These are phyloP conservation scores for Cudoniella acicularis DNA, from an alignment of 495 filamentous ascomycete species.

Conservation along the genomic window DNA sequence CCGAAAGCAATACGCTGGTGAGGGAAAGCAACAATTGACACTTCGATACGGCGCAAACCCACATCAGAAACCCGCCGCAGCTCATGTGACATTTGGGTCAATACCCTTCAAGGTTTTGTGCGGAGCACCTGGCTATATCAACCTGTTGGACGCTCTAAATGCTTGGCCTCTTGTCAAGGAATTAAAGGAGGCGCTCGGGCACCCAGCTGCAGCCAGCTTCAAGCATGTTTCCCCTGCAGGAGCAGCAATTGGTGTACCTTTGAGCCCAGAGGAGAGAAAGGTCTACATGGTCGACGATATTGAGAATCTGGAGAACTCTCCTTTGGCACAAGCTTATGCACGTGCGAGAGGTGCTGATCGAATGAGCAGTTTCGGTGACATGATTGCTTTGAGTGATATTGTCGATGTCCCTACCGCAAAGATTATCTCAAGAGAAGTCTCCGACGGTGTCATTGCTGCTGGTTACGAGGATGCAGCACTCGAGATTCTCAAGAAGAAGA, in stretches of 20 bases:
- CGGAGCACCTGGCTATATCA: conserved; percentile 93
- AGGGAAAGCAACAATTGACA: conserved; percentile 75
- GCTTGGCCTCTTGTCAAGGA: conserved; percentile 97
- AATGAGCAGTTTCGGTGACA: conserved; percentile 96
- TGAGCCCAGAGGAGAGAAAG: conserved; percentile 84
- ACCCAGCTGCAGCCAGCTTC: conserved; percentile 95
- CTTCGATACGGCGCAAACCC: conserved; percentile 96
- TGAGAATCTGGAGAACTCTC: conserved; percentile 75
- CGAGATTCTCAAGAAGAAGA: conserved; percentile 94
- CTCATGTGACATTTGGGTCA: conserved; percentile 63
- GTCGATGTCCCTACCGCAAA: conserved; percentile 89
- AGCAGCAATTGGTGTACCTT: conserved; percentile 84
- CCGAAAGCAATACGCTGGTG: conserved; percentile 88
- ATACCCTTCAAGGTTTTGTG: conserved; percentile 97
- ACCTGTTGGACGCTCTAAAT: conserved; percentile 94
- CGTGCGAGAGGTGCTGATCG: conserved; percentile 92
- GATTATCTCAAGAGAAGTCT: conserved; percentile 96
- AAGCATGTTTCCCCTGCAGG: conserved; percentile 98
- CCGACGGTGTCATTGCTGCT: conserved; percentile 92
- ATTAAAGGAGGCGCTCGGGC: conserved; percentile 78
- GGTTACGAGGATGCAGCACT: conserved; percentile 80
- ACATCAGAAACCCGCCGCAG: conserved; percentile 92
- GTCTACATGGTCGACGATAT: conserved; percentile 99
- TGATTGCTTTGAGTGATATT: conserved; percentile 86
- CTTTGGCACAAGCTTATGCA: conserved; percentile 89